These are phyloP conservation scores for Murraya koenigii DNA, from an alignment of 345 rosid genomes.

Conservation along the genomic window DNA sequence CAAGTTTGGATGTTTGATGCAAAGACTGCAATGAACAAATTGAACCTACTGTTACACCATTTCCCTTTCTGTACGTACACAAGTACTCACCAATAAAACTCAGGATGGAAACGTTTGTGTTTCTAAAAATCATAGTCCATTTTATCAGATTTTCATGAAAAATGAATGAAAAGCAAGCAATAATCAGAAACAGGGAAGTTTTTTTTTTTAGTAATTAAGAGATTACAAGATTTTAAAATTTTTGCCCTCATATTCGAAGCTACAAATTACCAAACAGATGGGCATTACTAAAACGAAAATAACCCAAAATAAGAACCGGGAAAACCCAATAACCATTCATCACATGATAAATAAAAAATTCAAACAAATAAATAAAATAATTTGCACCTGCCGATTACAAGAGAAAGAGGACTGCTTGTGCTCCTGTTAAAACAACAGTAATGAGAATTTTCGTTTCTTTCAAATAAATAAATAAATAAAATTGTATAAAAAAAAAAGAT, in stretches of 20 bases:
- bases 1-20: conserved; percentile 89
- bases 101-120: neutral
- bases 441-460: neutral
- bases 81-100: neutral
- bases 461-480: neutral
- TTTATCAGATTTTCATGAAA: neutral
- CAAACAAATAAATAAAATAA: conserved; percentile 3
- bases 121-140: neutral
- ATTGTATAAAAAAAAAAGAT: neutral
- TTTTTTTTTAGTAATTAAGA: neutral
- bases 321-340: neutral
- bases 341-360: neutral
- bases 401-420: conserved; percentile 71
- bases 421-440: conserved; percentile 38
- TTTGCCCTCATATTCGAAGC: neutral
- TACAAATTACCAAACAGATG: neutral
- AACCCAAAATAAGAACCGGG: neutral
- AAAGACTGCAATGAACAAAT: conserved; percentile 57
- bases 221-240: neutral
- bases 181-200: neutral
- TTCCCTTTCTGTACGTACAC: neutral
- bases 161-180: neutral
- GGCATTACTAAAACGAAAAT: neutral
- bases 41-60: conserved; percentile 12
- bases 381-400: conserved; percentile 83